Evolutionary conservation across 371 early-diverging fungal species (phyloP), one percentile per base, ranked within the genome.

Genomic region (Mucor plumbeus): DNA sequence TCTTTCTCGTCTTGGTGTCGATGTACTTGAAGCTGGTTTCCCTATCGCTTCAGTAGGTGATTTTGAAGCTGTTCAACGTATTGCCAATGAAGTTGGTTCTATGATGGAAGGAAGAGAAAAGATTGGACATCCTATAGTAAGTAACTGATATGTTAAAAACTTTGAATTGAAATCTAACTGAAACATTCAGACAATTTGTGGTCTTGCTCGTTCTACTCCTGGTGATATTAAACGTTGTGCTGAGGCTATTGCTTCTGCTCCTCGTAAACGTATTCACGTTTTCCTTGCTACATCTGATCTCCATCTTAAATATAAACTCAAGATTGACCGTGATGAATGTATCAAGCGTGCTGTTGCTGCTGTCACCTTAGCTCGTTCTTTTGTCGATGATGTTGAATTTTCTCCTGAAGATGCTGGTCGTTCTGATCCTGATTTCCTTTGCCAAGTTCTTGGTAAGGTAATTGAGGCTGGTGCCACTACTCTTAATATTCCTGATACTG

Each of bases 281-380:
- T 96, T 97, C 82, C 86, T 98, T 67, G 98, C 98, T 43, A 97
- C 98, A 5, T 95, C 95, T 6, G 98, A 98, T 73, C 92, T 98
- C 60, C 98, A 98, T 71, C 87, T 98, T 39, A 77, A 97, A 77
- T 85, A 92, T 87, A 98, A 98, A 79, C 90, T 98, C 58, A 92
- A 92, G 69, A 95, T 98, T 70, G 71, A 85, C 6, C 90, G 97
- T 38, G 92, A 90, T 14, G 89, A 96, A 71, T 98, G 98, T 77
- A 79, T 95, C 53, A 77, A 85, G 61, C 93, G 91, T 38, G 96
- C 97, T 4, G 87, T 90, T 10, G 90, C 88, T 36, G 94, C 95
- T 55, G 97, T 98, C 40, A 79, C 76, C 7, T 86, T 91, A 61
- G 95, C 94, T 14, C 87, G 85, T 57, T 83, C 90, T 43, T 84